Conservation (phyloP, 2,329 filamentous ascomycete genomes). For the Cercospora sp. region DNA sequence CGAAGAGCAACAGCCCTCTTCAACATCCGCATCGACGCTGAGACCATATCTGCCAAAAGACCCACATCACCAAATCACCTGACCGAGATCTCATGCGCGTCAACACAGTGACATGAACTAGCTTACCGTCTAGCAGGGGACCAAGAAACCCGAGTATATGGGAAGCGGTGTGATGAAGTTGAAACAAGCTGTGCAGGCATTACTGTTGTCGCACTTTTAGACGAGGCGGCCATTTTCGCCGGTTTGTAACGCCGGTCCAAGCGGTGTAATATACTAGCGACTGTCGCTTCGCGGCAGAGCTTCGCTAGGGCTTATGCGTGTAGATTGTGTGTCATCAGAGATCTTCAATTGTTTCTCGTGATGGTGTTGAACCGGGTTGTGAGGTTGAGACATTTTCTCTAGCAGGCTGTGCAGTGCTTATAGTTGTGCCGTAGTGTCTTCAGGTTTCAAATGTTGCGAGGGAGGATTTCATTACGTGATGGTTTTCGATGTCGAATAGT, state of each 20-base stretch:
- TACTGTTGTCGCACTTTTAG: neutral
- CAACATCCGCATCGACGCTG: no score
- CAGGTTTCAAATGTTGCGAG: neutral
- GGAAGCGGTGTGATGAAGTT: neutral
- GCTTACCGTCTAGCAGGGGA: constrained; percentile 11
- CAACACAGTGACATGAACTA: constrained; percentile 14
- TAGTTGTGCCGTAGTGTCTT: neutral
- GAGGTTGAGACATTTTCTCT: neutral
- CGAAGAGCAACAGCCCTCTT: neutral
- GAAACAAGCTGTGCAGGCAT: neutral
- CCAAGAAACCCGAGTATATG: neutral
- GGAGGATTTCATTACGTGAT: no score
- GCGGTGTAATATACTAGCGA: neutral
- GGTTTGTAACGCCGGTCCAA: neutral
- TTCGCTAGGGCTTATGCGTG: neutral
- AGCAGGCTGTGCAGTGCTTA: neutral
- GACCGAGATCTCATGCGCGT: constrained; percentile 12
- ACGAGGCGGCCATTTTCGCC: neutral
- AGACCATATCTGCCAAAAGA: neutral
- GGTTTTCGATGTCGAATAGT: no score
- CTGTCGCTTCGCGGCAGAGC: neutral
- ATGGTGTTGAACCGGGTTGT: neutral
- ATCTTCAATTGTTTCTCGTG: no score
- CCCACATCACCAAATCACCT: constrained; percentile 6
- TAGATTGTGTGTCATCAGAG: neutral